Conservation (phyloP, 225 moss, liverwort and hornwort genomes). For the Pseudisothecium myosuroides region DNA sequence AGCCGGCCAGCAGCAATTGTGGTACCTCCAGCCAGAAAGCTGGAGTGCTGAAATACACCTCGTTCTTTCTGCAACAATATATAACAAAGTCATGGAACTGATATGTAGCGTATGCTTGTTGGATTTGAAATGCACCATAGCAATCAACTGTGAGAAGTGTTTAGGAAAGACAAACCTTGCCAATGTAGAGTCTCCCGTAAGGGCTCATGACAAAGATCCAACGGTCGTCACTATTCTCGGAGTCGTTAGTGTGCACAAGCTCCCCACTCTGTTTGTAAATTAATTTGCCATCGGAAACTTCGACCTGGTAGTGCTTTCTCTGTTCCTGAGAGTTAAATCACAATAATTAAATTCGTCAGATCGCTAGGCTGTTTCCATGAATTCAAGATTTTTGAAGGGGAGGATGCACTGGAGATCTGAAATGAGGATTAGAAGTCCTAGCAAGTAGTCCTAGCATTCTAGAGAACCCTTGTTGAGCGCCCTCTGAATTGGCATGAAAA, state of each 20-base stretch:
- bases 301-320: slow-evolving; percentile 57
- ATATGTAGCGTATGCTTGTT: background rate
- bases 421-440: background rate
- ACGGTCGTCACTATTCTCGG: slow-evolving; percentile 21
- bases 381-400: background rate
- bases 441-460: background rate
- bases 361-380: background rate
- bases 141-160: background rate
- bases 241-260: slow-evolving; percentile 49
- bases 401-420: background rate
- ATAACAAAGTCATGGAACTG: background rate
- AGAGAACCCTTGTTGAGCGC: background rate
- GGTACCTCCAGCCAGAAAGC: slow-evolving; percentile 90
- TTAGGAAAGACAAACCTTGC: slow-evolving; percentile 14
- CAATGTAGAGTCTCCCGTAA: slow-evolving; percentile 66
- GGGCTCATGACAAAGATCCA: slow-evolving; percentile 99
- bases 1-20: slow-evolving; percentile 84
- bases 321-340: slow-evolving; percentile 52
- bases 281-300: slow-evolving; percentile 51
- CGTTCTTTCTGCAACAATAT: slow-evolving; percentile 35
- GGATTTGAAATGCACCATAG: background rate
- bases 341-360: background rate
- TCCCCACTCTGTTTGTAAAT: slow-evolving; percentile 32
- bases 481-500: background rate
- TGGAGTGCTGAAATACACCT: slow-evolving; percentile 87